A percentile compares a stretch with the other conserved stretches of the same genome.
Conservation (phyloP, 2,329 filamentous ascomycete genomes). For the Calonectria henricotiae region DNA sequence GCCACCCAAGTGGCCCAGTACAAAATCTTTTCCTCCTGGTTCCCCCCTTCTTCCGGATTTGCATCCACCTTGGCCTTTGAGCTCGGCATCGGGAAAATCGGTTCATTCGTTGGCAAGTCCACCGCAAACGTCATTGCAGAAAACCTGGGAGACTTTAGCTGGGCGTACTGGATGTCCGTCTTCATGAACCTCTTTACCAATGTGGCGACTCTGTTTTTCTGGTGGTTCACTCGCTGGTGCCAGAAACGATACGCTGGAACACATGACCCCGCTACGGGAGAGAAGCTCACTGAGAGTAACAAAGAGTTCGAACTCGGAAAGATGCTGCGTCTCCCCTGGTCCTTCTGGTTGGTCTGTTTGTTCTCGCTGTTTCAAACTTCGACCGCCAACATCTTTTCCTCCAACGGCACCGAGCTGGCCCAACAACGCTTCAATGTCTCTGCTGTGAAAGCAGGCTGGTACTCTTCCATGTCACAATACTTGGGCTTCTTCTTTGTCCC, state of each 20-base stretch:
- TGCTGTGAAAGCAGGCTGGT: slow-evolving; percentile 73
- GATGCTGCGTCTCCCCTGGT: slow-evolving; percentile 73
- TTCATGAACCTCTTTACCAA: slow-evolving; percentile 79
- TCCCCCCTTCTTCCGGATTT: slow-evolving; percentile 74
- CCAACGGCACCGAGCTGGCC: slow-evolving; percentile 75
- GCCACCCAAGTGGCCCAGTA: slow-evolving; percentile 77
- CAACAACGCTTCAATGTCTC: slow-evolving; percentile 73
- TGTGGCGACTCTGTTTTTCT: slow-evolving; percentile 68
- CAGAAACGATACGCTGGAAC: slow-evolving; percentile 65
- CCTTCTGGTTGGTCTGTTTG: slow-evolving; percentile 70
- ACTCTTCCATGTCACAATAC: slow-evolving; percentile 72
- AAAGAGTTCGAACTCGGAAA: slow-evolving; percentile 72
- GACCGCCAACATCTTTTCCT: slow-evolving; percentile 68
- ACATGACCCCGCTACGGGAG: slow-evolving; percentile 71
- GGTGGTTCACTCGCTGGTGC: slow-evolving; percentile 70
- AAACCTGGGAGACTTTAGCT: slow-evolving; percentile 73
- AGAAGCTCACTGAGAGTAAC: slow-evolving; percentile 73
- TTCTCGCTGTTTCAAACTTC: slow-evolving; percentile 75
- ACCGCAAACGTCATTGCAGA: slow-evolving; percentile 74
- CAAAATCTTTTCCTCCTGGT: slow-evolving; percentile 78
- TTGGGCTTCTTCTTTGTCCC: slow-evolving; percentile 73
- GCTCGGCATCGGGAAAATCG: slow-evolving; percentile 74
- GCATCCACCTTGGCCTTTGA: slow-evolving; percentile 75
- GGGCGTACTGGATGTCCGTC: slow-evolving; percentile 75
- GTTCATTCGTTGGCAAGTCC: slow-evolving; percentile 73